Percentiles rank a stretch among this genome's conserved stretches.
These are phyloP conservation scores for Venturiaceae sp. DNA, from an alignment of 2,329 filamentous ascomycete genomes.

Conservation along the genomic window DNA sequence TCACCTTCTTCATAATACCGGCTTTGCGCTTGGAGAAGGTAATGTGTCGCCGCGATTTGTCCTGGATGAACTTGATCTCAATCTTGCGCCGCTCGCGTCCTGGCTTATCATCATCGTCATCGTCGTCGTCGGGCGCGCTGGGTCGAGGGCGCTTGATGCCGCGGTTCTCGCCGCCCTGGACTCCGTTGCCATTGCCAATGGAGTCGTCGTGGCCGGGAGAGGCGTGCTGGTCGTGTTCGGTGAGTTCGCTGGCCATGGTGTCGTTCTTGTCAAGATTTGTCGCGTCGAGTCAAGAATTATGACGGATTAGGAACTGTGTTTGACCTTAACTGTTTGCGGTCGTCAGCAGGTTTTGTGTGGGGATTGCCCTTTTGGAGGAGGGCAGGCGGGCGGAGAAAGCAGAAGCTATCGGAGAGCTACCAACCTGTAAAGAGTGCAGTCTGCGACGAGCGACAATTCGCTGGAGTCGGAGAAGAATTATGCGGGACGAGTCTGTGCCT, in stretches of 20 bases:
- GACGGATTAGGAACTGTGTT: conserved; percentile 24
- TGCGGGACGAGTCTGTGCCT: conserved; percentile 2
- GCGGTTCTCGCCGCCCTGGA: conserved; percentile 53
- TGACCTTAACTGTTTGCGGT: conserved; percentile 29
- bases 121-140: conserved; percentile 76
- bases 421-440: conserved; percentile 1
- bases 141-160: conserved; percentile 85
- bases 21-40: conserved; percentile 99
- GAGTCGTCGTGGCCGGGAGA: conserved; percentile 42
- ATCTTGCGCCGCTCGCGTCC: conserved; percentile 98
- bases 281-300: conserved; percentile 16
- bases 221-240: conserved; percentile 41
- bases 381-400: not conserved
- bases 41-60: conserved; percentile 98
- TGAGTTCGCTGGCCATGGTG: conserved; percentile 37
- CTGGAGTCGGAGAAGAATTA: not conserved
- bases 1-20: conserved; percentile 99
- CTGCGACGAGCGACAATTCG: not conserved
- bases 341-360: conserved; percentile 22
- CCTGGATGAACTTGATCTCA: conserved; percentile 99
- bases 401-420: not conserved
- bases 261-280: conserved; percentile 8
- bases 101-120: conserved; percentile 96
- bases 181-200: conserved; percentile 58
- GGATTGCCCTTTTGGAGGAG: conserved; percentile 17